Conservation (phyloP, 2,329 filamentous ascomycete species). For the Alternaria brassicicola region DNA sequence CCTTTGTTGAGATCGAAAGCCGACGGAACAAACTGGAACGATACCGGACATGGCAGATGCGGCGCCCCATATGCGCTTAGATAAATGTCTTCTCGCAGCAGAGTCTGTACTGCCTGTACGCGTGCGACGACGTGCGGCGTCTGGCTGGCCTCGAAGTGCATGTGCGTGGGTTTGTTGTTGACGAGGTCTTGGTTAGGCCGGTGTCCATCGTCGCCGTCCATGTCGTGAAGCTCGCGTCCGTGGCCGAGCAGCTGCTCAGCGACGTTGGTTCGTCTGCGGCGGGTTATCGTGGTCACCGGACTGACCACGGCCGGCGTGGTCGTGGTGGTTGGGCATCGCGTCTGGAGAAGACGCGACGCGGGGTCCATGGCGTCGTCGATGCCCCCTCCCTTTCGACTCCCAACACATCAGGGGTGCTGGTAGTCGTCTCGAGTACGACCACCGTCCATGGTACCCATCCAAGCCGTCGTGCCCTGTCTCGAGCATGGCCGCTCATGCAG, state of each 20-base stretch:
- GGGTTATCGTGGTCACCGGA: background rate
- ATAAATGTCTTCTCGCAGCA: conserved; percentile 11
- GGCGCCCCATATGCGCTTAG: conserved; percentile 3
- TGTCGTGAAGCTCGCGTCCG: background rate
- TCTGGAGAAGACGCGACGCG: conserved; percentile 15
- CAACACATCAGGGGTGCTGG: background rate
- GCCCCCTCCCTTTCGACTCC: background rate
- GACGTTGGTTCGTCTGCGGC: background rate
- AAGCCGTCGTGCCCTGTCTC: background rate
- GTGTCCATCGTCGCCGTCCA: background rate
- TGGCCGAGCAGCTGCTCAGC: background rate
- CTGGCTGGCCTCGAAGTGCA: background rate
- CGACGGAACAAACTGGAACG: conserved; percentile 32
- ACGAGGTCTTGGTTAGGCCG: background rate
- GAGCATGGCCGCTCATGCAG: background rate
- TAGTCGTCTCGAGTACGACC: background rate
- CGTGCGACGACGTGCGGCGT: conserved; percentile 6
- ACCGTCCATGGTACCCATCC: conserved; percentile 3
- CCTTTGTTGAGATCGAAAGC: conserved; percentile 39
- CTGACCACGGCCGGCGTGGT: background rate
- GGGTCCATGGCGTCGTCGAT: conserved; percentile 11
- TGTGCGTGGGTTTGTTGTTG: background rate
- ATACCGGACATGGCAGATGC: conserved; percentile 2
- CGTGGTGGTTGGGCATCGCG: background rate
- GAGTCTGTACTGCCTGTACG: conserved; percentile 1